Base-by-base conservation (phyloP, 306 rosid genomes). In the cucumber (Cucumis sativus) region DNA sequence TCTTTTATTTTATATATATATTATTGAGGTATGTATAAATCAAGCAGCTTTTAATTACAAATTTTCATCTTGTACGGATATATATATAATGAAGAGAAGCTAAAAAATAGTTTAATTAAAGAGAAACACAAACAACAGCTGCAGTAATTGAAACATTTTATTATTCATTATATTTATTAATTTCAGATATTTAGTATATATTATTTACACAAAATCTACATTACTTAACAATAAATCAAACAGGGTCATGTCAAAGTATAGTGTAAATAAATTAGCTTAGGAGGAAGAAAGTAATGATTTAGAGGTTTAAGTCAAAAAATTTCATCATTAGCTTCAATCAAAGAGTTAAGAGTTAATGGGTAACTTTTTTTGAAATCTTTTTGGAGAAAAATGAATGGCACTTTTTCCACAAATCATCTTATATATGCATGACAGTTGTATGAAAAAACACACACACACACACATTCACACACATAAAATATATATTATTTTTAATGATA, bases 391-490 rank as follows among this genome's bases (percentile, higher is more conserved):
- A 43, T 4, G 8, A 41, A 3, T 71, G 74, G 74, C 37, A 12
- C 25, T 68, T 66, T n/a, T 68, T 12, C 56, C 11, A 68, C 56
- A 12, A 30, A 15, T 54, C 59, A 17, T 81, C 84, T 28, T 28
- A 28, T 28, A 28, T 83, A 85, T 85, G 88, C 41, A 71, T 71
- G 59, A 89, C 91, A 90, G 90, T 74, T 88, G 96, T 88, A 71
- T 21, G 41, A 28, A 70, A 43, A 47, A 2, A 28, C 30, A 28
- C 3, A 1, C 30, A 28, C 3, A 1, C 30, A 28, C 30, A 28
- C 30, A 28, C 30, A 28, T 28, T 28, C 30, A 28, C 30, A 28
- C 30, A 28, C 2, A 28, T 28, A 28, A 28, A 28, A 28, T 28
- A 1, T 28, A 28, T 28, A 28, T 28, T 28, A 28, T 28, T 28